Percentiles rank a stretch among this genome's conserved stretches.
phyloP scores from a whole-genome alignment of 768 basidiomycete species.

The Suillus subaureus region DNA sequence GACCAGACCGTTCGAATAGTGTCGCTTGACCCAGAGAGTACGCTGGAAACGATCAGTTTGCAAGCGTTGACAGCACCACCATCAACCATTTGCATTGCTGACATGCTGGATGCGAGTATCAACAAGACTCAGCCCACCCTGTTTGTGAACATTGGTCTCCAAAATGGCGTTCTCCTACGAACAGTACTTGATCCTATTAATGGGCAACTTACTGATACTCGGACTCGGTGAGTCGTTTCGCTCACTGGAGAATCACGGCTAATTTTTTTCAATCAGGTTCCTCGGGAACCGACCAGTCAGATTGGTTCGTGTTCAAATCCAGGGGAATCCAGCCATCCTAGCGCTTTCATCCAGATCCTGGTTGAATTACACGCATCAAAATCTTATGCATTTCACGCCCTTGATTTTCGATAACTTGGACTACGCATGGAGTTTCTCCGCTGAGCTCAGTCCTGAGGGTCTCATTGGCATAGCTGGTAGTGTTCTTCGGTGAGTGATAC shows the following conservation, averaged over 20 bases:
- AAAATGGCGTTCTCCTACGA: conserved; percentile 92
- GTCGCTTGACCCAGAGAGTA: conserved; percentile 94
- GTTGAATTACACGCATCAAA: conserved; percentile 97
- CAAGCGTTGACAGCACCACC: conserved; percentile 97
- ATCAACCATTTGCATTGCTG: conserved; percentile 94
- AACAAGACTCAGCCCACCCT: conserved; percentile 94
- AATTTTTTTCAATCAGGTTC: conserved; percentile 58
- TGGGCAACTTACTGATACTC: conserved; percentile 93
- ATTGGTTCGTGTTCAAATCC: conserved; percentile 83
- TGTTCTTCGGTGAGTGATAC: conserved; percentile 75
- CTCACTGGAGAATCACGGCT: neutral
- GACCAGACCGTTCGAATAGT: conserved; percentile 98
- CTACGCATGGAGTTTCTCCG: conserved; percentile 96
- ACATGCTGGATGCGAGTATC: conserved; percentile 96
- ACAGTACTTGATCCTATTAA: conserved; percentile 95
- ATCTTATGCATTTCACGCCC: conserved; percentile 95
- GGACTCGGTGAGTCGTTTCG: conserved; percentile 69
- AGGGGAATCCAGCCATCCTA: conserved; percentile 87
- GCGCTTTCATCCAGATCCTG: conserved; percentile 98
- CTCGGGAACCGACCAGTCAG: conserved; percentile 91
- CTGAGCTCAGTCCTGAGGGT: conserved; percentile 94
- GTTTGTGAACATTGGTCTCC: conserved; percentile 97
- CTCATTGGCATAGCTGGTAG: conserved; percentile 96
- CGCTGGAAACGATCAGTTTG: conserved; percentile 92
- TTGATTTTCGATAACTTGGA: conserved; percentile 96